Conservation (phyloP, 2,329 filamentous ascomycete genomes). For the Tolypocladium nubicola region DNA sequence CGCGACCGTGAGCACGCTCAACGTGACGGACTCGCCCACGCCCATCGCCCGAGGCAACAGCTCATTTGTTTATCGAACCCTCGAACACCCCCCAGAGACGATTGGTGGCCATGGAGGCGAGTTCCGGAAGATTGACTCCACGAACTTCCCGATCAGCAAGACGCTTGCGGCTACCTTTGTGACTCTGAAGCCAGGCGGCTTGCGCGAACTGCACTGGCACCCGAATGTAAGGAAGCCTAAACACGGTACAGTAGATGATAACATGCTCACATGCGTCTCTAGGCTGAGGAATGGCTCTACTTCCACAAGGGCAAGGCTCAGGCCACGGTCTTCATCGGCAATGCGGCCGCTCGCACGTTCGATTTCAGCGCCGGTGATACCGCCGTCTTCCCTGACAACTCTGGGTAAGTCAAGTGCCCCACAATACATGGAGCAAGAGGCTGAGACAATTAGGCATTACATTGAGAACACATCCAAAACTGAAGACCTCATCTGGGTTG, state of each 20-base stretch:
- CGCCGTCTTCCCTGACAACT: slow-evolving; percentile 57
- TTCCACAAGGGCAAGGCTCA: slow-evolving; percentile 53
- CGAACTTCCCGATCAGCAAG: slow-evolving; percentile 54
- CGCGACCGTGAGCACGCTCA: slow-evolving; percentile 36
- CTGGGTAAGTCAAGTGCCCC: slow-evolving; percentile 25
- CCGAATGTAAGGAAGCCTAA: slow-evolving; percentile 37
- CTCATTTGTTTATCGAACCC: slow-evolving; percentile 52
- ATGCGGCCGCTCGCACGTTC: slow-evolving; percentile 51
- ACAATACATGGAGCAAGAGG: background rate
- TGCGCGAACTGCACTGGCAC: slow-evolving; percentile 62
- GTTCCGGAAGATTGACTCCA: slow-evolving; percentile 54
- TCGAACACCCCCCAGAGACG: slow-evolving; percentile 42
- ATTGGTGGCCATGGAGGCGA: slow-evolving; percentile 52
- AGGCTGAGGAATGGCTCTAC: slow-evolving; percentile 63
- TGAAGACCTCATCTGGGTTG: slow-evolving; percentile 56
- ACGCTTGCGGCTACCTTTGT: slow-evolving; percentile 58
- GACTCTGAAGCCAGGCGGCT: slow-evolving; percentile 48
- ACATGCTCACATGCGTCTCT: too few species aligned
- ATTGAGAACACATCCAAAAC: slow-evolving; percentile 57
- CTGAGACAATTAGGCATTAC: slow-evolving; percentile 39
- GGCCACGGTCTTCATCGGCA: slow-evolving; percentile 56
- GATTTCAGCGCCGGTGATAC: slow-evolving; percentile 59
- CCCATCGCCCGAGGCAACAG: slow-evolving; percentile 42
- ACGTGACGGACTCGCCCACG: slow-evolving; percentile 24
- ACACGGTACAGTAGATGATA: too few species aligned